phyloP scores from a whole-genome alignment of 768 basidiomycete genomes.

The Termitomyces sp. region DNA sequence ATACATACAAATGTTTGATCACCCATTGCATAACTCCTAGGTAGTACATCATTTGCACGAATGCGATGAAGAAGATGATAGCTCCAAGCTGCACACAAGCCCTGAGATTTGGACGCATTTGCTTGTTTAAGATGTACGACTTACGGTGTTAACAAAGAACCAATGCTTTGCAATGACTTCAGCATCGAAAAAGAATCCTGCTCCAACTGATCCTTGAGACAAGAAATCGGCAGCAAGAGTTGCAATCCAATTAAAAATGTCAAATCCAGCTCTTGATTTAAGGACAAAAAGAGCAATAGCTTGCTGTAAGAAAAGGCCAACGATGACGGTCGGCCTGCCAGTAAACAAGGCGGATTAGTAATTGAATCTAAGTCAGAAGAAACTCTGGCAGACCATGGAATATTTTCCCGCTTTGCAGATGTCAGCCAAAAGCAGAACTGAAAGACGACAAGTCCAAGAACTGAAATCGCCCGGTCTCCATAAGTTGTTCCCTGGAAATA shows the following conservation, averaged over 20 bases:
- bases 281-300: conserved; percentile 85
- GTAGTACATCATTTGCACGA: conserved; percentile 89
- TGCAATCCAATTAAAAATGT: conserved; percentile 81
- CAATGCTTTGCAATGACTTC: conserved; percentile 63
- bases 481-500: conserved; percentile 42
- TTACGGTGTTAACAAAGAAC: conserved; percentile 80
- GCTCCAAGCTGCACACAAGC: conserved; percentile 44
- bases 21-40: conserved; percentile 94
- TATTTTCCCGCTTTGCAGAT: conserved; percentile 54
- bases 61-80: conserved; percentile 93
- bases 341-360: not conserved
- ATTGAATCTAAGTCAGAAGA: not conserved
- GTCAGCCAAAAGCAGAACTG: conserved; percentile 68
- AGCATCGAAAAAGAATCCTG: conserved; percentile 77
- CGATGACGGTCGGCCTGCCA: conserved; percentile 76
- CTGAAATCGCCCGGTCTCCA: conserved; percentile 76
- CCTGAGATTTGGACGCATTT: not conserved
- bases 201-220: conserved; percentile 59
- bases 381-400: conserved; percentile 59
- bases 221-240: conserved; percentile 79
- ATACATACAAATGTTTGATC: conserved; percentile 68
- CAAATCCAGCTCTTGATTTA: conserved; percentile 77
- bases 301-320: conserved; percentile 84
- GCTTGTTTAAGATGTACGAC: conserved; percentile 13
- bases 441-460: conserved; percentile 77